A percentile compares a stretch with the other conserved stretches of the same genome.
phyloP scores from a whole-genome alignment of 305 asterid species.

The Caryopteris hybrid region DNA sequence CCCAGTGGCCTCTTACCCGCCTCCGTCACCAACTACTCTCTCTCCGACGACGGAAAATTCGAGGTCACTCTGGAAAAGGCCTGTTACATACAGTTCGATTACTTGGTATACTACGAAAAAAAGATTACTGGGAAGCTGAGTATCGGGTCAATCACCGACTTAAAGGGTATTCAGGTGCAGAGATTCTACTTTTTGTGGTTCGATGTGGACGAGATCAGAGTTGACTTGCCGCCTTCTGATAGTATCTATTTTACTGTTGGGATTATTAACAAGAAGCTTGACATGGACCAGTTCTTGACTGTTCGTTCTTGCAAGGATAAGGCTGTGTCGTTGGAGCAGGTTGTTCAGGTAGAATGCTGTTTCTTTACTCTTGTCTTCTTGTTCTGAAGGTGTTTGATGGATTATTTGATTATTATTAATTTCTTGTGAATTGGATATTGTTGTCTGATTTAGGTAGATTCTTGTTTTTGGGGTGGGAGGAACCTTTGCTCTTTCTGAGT shows the following conservation, averaged over 20 bases:
- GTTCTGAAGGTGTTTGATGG: neutral
- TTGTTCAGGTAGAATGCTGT: conserved; percentile 40
- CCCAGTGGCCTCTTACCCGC: conserved; percentile 83
- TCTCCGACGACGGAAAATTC: conserved; percentile 65
- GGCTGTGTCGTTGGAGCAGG: conserved; percentile 34
- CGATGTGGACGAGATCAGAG: conserved; percentile 71
- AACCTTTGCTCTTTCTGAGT: neutral
- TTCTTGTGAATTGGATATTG: neutral
- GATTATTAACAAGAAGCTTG: conserved; percentile 74
- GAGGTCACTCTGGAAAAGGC: conserved; percentile 50
- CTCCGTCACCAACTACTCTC: conserved; percentile 65
- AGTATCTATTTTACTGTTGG: conserved; percentile 90
- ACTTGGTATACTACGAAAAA: conserved; percentile 67
- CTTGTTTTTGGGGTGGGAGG: neutral
- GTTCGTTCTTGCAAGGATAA: conserved; percentile 71
- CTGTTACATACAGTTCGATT: conserved; percentile 77
- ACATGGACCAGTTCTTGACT: conserved; percentile 62
- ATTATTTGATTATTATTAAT: neutral
- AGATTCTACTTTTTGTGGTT: conserved; percentile 71
- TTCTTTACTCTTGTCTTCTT: neutral
- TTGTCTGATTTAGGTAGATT: neutral
- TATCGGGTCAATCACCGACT: conserved; percentile 56
- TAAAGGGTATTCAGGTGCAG: conserved; percentile 73
- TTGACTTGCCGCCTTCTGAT: conserved; percentile 77
- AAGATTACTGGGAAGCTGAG: conserved; percentile 65